Evolutionary conservation across 495 filamentous ascomycete genomes (phyloP).

Genomic region (Pyrenula massariospora): DNA sequence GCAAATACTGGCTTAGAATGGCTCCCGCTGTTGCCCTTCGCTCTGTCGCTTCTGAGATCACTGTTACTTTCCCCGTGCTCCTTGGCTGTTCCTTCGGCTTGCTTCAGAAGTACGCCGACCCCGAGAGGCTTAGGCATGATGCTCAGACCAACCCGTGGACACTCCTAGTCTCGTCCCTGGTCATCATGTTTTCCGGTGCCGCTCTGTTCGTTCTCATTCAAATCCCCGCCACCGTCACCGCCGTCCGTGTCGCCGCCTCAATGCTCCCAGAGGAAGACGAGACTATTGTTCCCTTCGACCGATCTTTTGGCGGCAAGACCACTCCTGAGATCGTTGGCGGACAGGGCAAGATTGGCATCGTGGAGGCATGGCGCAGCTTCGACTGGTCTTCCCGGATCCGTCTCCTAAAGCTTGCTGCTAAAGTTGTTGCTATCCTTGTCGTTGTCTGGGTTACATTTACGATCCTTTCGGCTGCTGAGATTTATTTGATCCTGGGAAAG

Average conservation of each 20-base stretch:
- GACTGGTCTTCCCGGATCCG: conserved; percentile 51
- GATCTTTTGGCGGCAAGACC: conserved; percentile 50
- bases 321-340: conserved; percentile 53
- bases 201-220: conserved; percentile 34
- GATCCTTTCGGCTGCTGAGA: conserved; percentile 20
- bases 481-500: conserved; percentile 18
- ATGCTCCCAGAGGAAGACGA: conserved; percentile 58
- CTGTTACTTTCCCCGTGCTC: conserved; percentile 27
- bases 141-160: conserved; percentile 8
- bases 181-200: conserved; percentile 20
- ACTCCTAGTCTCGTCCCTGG: conserved; percentile 19
- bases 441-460: conserved; percentile 20
- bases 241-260: conserved; percentile 60
- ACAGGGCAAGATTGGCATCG: conserved; percentile 51
- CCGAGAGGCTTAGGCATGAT: conserved; percentile 2
- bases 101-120: background rate
- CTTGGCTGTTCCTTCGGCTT: conserved; percentile 8
- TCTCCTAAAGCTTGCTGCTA: conserved; percentile 55
- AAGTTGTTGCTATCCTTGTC: conserved; percentile 43
- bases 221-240: conserved; percentile 50
- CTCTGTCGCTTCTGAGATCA: conserved; percentile 18
- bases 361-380: conserved; percentile 63
- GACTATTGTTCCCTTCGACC: conserved; percentile 67
- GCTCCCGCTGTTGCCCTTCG: conserved; percentile 37
- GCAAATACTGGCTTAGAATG: conserved; percentile 32